Base-by-base conservation (phyloP, 495 filamentous ascomycete genomes). In the Annulohypoxylon nitens region DNA sequence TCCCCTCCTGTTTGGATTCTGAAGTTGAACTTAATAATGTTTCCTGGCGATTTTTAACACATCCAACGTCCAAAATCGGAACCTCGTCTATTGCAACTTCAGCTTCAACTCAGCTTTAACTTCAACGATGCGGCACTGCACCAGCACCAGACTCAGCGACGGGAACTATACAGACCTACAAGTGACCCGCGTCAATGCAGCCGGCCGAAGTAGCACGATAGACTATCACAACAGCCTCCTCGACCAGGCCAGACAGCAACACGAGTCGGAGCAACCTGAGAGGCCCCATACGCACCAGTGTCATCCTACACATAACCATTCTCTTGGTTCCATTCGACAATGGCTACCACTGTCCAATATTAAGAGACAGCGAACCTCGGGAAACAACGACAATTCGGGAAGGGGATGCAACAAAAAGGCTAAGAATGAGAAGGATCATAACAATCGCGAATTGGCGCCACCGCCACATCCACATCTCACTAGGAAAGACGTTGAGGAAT, bases 401-500 rank as follows among this genome's bases (percentile, higher is more conserved):
- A 59, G 60, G 50, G 60, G 43, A 61, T 43, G 64, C 23, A 75
- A 50, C 20, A 75, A 58, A 61, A 75, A 25, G 37, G 45, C 55
- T 12, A 75, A 63, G 58, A 64, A 69, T 47, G 69, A 69, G 34
- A 72, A 69, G 48, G 65, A 69, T 62, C 69, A 69, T 16, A 58
- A 36, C 16, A 65, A 47, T 48, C 33, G n/a, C 9, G 73, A 72
- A 14, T 14, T 43, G 48, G 18, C 60, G 61, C 59, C 43, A 60
- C 61, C 60, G 48, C 72, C 72, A 61, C 66, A 67, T 47, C 67
- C 73, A 51, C 70, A 73, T 30, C 70, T 73, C 3, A 70, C 74
- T 5, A 50, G 79, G 67, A 69, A 68, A 36, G 73, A 75, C 45
- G 60, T 75, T 11, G 69, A 80, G 48, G 84, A 86, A 71, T 85